Percentiles rank a stretch among this genome's conserved stretches.
These are phyloP conservation scores for Aspergillus bridgeri DNA, from an alignment of 495 filamentous ascomycete genomes.

Conservation along the genomic window DNA sequence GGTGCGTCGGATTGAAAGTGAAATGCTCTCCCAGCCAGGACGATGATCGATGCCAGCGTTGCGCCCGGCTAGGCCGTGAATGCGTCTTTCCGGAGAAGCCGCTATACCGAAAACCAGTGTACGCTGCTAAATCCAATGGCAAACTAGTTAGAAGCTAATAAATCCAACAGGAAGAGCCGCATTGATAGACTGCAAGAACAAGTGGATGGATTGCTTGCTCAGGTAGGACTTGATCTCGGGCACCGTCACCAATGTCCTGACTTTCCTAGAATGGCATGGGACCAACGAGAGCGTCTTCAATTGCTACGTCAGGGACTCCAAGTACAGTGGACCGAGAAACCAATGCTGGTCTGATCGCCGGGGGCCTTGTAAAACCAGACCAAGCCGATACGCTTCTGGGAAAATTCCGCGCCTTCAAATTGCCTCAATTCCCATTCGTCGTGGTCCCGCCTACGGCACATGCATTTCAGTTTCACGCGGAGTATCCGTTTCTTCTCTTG, in stretches of 20 bases:
- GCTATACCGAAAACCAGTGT: not conserved
- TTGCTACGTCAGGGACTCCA: not conserved
- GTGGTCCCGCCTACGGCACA: not conserved
- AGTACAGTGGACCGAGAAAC: not conserved
- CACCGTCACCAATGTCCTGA: not conserved
- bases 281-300: not conserved
- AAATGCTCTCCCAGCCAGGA: not conserved
- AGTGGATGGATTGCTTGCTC: conserved; percentile 1
- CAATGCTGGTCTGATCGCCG: not conserved
- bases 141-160: not conserved
- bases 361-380: not conserved
- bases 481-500: not conserved
- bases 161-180: not conserved
- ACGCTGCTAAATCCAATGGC: not conserved
- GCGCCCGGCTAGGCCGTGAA: conserved; percentile 3
- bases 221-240: not conserved
- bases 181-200: conserved; percentile 6
- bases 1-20: conserved; percentile 8
- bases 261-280: not conserved
- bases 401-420: conserved; percentile 8
- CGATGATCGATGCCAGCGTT: conserved; percentile 2
- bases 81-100: conserved; percentile 1
- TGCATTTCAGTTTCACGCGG: not conserved
- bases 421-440: conserved; percentile 11
- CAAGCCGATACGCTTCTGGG: conserved; percentile 1